A percentile compares a stretch with the other conserved stretches of the same genome.
Evolutionary conservation across 1,284 basidiomycete species (phyloP).

Genomic region (Pseudozyma pruni): DNA sequence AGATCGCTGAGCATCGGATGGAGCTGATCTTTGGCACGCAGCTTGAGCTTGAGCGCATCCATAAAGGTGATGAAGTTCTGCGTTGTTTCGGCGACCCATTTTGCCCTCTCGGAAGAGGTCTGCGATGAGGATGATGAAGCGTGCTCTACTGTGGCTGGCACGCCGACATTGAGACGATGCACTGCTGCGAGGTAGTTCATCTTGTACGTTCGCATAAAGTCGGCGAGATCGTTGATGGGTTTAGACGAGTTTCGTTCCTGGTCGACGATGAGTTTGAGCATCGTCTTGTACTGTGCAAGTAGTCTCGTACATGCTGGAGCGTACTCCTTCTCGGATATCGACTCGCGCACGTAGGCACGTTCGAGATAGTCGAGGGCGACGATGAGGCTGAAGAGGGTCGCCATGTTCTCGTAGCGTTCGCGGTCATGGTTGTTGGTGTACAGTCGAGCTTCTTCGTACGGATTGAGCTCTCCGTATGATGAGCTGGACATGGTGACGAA

Average conservation of each 20-base stretch:
- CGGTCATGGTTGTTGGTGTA: slow-evolving; percentile 88
- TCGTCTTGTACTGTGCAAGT: slow-evolving; percentile 94
- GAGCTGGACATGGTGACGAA: slow-evolving; percentile 28
- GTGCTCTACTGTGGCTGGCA: slow-evolving; percentile 96
- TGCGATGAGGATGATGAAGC: slow-evolving; percentile 71
- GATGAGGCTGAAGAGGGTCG: slow-evolving; percentile 90
- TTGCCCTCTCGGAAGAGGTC: slow-evolving; percentile 80
- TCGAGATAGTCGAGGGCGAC: slow-evolving; percentile 93
- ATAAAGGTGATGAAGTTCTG: slow-evolving; percentile 97
- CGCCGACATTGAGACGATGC: slow-evolving; percentile 88
- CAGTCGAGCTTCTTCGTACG: slow-evolving; percentile 81
- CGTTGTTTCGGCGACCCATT: slow-evolving; percentile 98
- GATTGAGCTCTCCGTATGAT: slow-evolving; percentile 46
- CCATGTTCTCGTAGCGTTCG: slow-evolving; percentile 86
- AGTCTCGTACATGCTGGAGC: slow-evolving; percentile 92
- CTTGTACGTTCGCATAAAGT: slow-evolving; percentile 91
- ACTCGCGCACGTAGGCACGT: slow-evolving; percentile 89
- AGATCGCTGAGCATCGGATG: slow-evolving; percentile 94
- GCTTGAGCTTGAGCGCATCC: slow-evolving; percentile 91
- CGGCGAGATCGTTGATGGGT: slow-evolving; percentile 53
- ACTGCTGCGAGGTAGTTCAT: slow-evolving; percentile 95
- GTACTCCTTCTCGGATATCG: slow-evolving; percentile 90
- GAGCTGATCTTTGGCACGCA: slow-evolving; percentile 94
- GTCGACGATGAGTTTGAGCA: slow-evolving; percentile 89
- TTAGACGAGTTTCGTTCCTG: slow-evolving; percentile 72